Evolutionary conservation across 2,329 filamentous ascomycete genomes (phyloP).

Genomic region (Talaromyces sp.): DNA sequence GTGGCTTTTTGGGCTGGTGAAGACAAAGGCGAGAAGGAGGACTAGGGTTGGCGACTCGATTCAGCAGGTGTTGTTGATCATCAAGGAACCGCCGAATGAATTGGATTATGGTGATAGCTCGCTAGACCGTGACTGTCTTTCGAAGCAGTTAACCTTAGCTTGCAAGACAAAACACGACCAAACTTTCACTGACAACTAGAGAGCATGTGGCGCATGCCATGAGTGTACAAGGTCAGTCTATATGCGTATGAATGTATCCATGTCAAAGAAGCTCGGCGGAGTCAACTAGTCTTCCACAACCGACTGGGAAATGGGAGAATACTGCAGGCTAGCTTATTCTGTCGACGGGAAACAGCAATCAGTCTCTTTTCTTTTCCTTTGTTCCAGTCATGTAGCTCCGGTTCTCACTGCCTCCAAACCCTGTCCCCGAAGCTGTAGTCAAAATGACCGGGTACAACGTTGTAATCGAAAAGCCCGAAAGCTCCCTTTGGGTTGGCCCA

Average conservation of each 20-base stretch:
- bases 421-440: slow-evolving; percentile 8
- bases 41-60: slow-evolving; percentile 9
- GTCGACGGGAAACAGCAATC: not conserved
- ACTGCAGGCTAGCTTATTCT: not conserved
- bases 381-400: slow-evolving; percentile 4
- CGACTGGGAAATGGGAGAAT: slow-evolving; percentile 11
- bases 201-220: not conserved
- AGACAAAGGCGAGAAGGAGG: not conserved
- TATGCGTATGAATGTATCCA: not conserved
- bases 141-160: not conserved
- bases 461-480: slow-evolving; percentile 6
- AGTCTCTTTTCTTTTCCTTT: slow-evolving; percentile 6
- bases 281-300: slow-evolving; percentile 18
- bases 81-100: not conserved
- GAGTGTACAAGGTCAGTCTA: not conserved
- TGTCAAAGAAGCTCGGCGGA: not conserved
- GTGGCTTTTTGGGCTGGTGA: not conserved
- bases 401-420: not conserved
- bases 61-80: not conserved
- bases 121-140: not conserved
- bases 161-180: not conserved
- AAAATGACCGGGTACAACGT: slow-evolving; percentile 8
- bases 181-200: not conserved
- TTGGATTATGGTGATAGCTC: not conserved
- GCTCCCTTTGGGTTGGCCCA: not conserved